Evolutionary conservation across 306 rosid species (phyloP).

Genomic region (Cucurbita argyrosperma): DNA sequence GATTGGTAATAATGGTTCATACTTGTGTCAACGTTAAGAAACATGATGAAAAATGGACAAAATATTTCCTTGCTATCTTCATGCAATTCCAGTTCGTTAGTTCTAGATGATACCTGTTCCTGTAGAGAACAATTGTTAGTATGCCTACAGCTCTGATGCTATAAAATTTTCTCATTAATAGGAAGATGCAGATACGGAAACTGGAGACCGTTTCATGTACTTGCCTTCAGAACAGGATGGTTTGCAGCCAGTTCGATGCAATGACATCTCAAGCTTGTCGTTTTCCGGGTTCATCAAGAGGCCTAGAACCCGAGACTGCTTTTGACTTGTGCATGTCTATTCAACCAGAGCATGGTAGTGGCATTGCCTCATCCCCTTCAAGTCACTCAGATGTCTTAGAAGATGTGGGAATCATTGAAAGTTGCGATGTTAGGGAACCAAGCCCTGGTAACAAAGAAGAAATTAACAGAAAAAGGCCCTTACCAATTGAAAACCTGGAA

Average conservation of each 20-base stretch:
- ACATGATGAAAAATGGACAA: background rate
- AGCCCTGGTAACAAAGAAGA: constrained; percentile 25
- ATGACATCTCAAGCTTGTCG: constrained; percentile 37
- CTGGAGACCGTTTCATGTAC: constrained; percentile 44
- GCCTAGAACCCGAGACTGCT: constrained; percentile 21
- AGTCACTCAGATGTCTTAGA: constrained; percentile 28
- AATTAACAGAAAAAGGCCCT: constrained; percentile 9
- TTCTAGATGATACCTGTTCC: background rate
- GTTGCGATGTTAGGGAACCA: constrained; percentile 19
- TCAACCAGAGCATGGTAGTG: constrained; percentile 15
- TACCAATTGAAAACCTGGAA: constrained; percentile 11
- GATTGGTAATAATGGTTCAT: background rate
- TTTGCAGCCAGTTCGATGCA: constrained; percentile 39
- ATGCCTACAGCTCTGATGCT: background rate
- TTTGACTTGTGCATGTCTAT: constrained; percentile 22
- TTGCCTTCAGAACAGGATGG: constrained; percentile 31
- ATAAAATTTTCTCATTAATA: constrained; percentile 2
- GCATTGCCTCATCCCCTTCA: constrained; percentile 20
- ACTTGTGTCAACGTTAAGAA: background rate
- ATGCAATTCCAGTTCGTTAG: background rate
- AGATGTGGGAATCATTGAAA: constrained; percentile 29
- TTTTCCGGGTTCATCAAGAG: constrained; percentile 28
- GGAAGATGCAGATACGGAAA: constrained; percentile 51
- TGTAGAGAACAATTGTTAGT: background rate
- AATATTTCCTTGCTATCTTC: background rate